Evolutionary conservation across 2,329 filamentous ascomycete genomes (phyloP), one percentile per base, ranked within the genome.

Genomic region (Metarhizium brunneum): DNA sequence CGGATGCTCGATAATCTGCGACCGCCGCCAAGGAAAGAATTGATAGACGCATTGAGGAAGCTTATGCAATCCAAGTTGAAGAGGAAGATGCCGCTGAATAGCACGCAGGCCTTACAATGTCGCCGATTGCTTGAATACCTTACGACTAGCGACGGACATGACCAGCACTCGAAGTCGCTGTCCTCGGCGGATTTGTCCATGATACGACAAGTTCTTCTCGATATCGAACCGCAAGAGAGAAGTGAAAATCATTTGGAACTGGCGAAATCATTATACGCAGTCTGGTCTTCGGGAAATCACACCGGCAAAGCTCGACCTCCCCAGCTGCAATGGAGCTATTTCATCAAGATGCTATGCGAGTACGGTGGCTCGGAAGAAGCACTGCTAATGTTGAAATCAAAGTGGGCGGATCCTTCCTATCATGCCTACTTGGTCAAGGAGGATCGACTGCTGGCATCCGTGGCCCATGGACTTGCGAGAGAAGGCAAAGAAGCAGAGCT

Each of bases 1-100:
- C 80, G 83, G 58, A 73, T 85, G 61, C 76, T 80, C 53, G 79
- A 88, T 55, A 78, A 81, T 53, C 75, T 84, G 40, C 81, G 90
- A 38, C 80, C 83, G 10, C 90, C 89, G 16, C 69, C 81, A 0
- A 73, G 76, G 3, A 68, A 76, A n/a, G 82, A 88, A 38, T 73
- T 96, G 2, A 70, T 82, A 0, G 74, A 80, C 40, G 88, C 87
- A 5, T 85, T 88, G 68, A 76, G 73, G 55, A 71, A 76, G 10
- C 85, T 92, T 60, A 84, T 92, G 62, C 66, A 73, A 18, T 76
- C 76, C 66, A 79, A 87, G 69, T 59, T 74, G 56, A 62, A 72
- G 63, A 70, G 73, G 59, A 64, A 73, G 61, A 64, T 78, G 59
- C 62, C 76, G 53, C 64, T 90, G 66, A 83, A 89, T 69, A 76